Percentiles rank a stretch among this genome's conserved stretches.
phyloP scores from a whole-genome alignment of 2,329 filamentous ascomycete species.

The Malbranchea cinnamomea region DNA sequence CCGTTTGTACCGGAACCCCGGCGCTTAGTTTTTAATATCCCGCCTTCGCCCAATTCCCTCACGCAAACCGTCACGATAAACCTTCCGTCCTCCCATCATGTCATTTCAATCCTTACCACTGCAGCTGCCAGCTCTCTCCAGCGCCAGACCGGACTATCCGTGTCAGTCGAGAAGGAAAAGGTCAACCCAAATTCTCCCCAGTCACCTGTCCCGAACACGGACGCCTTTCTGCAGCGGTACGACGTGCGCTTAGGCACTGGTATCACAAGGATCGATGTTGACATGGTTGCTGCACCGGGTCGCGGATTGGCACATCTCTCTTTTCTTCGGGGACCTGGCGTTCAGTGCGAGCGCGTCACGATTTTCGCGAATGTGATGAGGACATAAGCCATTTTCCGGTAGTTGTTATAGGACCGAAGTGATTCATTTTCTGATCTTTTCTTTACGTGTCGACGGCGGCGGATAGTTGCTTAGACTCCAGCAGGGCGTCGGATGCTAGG shows the following conservation, averaged over 20 bases:
- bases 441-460: too few species aligned
- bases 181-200: constrained; percentile 48
- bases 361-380: constrained; percentile 57
- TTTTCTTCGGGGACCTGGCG: constrained; percentile 50
- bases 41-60: constrained; percentile 48
- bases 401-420: not conserved
- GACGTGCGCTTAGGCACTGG: constrained; percentile 58
- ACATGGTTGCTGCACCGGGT: constrained; percentile 57
- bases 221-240: constrained; percentile 51
- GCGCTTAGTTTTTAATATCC: constrained; percentile 47
- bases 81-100: constrained; percentile 49
- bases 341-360: constrained; percentile 54
- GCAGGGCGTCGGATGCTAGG: too few species aligned
- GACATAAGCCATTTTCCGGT: constrained; percentile 10
- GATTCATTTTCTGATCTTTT: too few species aligned
- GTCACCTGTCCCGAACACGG: constrained; percentile 36
- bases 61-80: constrained; percentile 61
- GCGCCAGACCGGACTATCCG: constrained; percentile 63
- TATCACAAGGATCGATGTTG: constrained; percentile 63
- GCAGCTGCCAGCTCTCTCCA: constrained; percentile 49
- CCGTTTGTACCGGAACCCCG: constrained; percentile 51
- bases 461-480: too few species aligned
- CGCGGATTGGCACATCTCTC: constrained; percentile 40
- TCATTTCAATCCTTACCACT: constrained; percentile 54
- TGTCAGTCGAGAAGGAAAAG: constrained; percentile 50